Conservation (phyloP, 2,329 filamentous ascomycete species). For the Blastomyces gilchristii region DNA sequence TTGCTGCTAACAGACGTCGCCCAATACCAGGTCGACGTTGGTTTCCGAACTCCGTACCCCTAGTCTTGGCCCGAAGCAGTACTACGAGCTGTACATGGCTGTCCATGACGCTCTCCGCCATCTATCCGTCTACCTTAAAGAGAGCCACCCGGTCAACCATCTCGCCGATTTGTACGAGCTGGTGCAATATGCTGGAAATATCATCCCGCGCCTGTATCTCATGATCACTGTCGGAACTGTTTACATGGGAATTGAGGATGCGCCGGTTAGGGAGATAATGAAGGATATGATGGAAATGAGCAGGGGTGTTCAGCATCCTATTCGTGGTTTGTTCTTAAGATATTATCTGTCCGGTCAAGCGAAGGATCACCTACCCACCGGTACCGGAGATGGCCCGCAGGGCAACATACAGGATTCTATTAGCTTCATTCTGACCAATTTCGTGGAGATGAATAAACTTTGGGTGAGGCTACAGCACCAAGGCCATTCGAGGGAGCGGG, state of each 20-base stretch:
- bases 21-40: slow-evolving; percentile 66
- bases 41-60: slow-evolving; percentile 97
- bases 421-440: slow-evolving; percentile 95
- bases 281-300: slow-evolving; percentile 99
- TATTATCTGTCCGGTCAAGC: slow-evolving; percentile 96
- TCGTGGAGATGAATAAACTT: slow-evolving; percentile 99
- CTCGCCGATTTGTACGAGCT: slow-evolving; percentile 96
- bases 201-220: slow-evolving; percentile 87
- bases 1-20: slow-evolving; percentile 9
- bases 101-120: slow-evolving; percentile 97
- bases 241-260: slow-evolving; percentile 97
- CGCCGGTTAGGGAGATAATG: slow-evolving; percentile 98
- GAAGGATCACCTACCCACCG: slow-evolving; percentile 72
- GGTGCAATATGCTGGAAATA: slow-evolving; percentile 96
- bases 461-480: slow-evolving; percentile 98
- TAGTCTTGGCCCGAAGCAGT: slow-evolving; percentile 96
- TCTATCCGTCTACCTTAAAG: slow-evolving; percentile 88
- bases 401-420: slow-evolving; percentile 96
- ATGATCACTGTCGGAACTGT: slow-evolving; percentile 99
- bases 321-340: slow-evolving; percentile 84
- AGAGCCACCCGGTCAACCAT: slow-evolving; percentile 96
- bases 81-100: slow-evolving; percentile 99
- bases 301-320: slow-evolving; percentile 90
- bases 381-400: slow-evolving; percentile 78
- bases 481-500: slow-evolving; percentile 87